Conservation (phyloP, 768 basidiomycete species). For the Mycena olivaceomarginata region DNA sequence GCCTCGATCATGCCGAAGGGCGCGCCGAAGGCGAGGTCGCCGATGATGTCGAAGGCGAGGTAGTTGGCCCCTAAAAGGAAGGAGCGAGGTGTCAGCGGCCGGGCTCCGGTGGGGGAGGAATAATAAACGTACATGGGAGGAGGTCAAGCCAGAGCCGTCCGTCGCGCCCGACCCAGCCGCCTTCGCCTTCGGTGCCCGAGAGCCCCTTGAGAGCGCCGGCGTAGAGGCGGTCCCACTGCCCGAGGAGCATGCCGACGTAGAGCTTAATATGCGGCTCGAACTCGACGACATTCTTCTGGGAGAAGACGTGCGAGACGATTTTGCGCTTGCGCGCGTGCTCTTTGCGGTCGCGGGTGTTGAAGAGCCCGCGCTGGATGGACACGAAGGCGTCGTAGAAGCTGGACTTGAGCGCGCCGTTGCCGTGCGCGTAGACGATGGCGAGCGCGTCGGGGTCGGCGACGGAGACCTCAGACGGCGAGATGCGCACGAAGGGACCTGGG, state of each 20-base stretch:
- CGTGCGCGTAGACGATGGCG: conserved; percentile 84
- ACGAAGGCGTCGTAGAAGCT: conserved; percentile 90
- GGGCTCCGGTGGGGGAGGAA: neutral
- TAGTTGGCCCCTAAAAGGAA: conserved; percentile 77
- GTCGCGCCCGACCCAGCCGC: conserved; percentile 76
- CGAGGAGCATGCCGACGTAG: conserved; percentile 76
- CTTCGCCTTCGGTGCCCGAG: conserved; percentile 77
- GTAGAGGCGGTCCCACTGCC: conserved; percentile 86
- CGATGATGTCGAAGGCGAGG: conserved; percentile 83
- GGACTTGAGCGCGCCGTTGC: conserved; percentile 89
- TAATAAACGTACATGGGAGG: conserved; percentile 76
- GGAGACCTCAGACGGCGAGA: conserved; percentile 87
- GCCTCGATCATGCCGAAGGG: conserved; percentile 93
- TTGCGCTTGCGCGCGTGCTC: conserved; percentile 95
- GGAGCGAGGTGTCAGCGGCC: neutral
- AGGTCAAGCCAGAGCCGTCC: conserved; percentile 85
- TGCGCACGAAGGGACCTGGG: conserved; percentile 76
- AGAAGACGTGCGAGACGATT: conserved; percentile 91
- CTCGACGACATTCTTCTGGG: conserved; percentile 89
- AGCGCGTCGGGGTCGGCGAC: conserved; percentile 88
- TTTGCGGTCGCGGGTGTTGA: conserved; percentile 85
- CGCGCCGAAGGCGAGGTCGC: conserved; percentile 90
- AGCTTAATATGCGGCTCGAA: conserved; percentile 87
- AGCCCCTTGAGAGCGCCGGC: conserved; percentile 72
- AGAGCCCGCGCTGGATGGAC: conserved; percentile 82